Conservation (phyloP, 441 rosid genomes). For the Melastoma candidum region DNA sequence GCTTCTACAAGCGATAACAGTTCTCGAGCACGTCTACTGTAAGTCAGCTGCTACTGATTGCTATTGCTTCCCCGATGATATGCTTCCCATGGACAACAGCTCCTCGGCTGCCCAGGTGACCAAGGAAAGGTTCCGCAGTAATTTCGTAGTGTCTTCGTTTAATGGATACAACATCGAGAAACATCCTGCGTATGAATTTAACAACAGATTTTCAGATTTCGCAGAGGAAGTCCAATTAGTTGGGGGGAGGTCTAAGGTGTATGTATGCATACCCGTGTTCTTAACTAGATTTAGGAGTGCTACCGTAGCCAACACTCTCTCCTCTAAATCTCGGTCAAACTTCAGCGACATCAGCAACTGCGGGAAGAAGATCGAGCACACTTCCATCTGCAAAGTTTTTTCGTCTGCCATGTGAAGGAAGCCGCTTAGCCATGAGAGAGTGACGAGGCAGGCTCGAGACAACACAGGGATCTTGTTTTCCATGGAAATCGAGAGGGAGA, state of each 20-base stretch:
- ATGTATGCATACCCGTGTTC: slow-evolving; percentile 26
- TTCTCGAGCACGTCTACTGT: too few relatives aligned
- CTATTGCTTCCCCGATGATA: too few relatives aligned
- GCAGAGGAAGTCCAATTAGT: not conserved
- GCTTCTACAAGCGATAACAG: too few relatives aligned
- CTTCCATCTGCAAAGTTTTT: slow-evolving; percentile 12
- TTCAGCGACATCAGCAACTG: slow-evolving; percentile 18
- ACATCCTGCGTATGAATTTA: slow-evolving; percentile 17
- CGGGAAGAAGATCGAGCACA: slow-evolving; percentile 14
- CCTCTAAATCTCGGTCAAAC: slow-evolving; percentile 15
- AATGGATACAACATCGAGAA: slow-evolving; percentile 14
- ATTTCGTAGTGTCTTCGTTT: slow-evolving; percentile 22
- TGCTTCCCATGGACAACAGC: slow-evolving; percentile 3
- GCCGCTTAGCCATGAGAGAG: slow-evolving; percentile 40
- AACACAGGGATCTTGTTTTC: slow-evolving; percentile 39
- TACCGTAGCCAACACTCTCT: slow-evolving; percentile 20
- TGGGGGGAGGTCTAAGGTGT: not conserved
- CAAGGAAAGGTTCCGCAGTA: slow-evolving; percentile 20
- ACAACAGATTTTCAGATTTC: not conserved
- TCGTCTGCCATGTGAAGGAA: slow-evolving; percentile 21
- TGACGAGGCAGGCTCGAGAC: slow-evolving; percentile 38
- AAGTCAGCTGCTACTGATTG: too few relatives aligned
- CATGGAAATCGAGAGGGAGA: slow-evolving; percentile 35
- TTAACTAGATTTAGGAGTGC: slow-evolving; percentile 17
- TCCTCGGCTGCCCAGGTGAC: slow-evolving; percentile 16